Conservation (phyloP, 306 rosid species). For the Acacia confusa region DNA sequence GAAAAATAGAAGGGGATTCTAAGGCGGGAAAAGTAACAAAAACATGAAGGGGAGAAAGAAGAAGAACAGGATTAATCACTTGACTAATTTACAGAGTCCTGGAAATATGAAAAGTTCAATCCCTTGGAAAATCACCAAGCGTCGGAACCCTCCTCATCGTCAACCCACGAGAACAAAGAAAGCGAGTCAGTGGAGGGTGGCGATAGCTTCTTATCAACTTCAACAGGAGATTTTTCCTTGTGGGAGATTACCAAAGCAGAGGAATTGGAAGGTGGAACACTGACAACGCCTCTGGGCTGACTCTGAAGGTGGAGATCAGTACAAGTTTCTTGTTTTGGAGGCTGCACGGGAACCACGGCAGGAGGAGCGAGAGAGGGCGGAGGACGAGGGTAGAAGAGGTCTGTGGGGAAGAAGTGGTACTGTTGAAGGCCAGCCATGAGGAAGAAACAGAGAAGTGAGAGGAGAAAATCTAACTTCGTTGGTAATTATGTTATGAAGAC, state of each 20-base stretch:
- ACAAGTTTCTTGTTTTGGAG: background rate
- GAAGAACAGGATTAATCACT: background rate
- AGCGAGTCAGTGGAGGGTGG: slow-evolving; percentile 24
- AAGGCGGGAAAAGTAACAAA: background rate
- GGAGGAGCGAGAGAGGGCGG: slow-evolving; percentile 27
- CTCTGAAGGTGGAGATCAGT: background rate
- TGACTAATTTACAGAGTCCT: slow-evolving; percentile 14
- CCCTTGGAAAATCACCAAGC: slow-evolving; percentile 22
- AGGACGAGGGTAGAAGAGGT: slow-evolving; percentile 54
- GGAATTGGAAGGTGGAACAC: slow-evolving; percentile 18
- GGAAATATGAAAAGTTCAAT: slow-evolving; percentile 19
- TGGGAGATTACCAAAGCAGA: slow-evolving; percentile 19
- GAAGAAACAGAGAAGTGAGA: background rate
- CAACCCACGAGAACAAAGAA: slow-evolving; percentile 30
- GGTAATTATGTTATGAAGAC: background rate
- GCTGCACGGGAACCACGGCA: slow-evolving; percentile 31
- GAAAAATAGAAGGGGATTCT: background rate
- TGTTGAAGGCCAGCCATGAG: slow-evolving; percentile 76
- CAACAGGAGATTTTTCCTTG: background rate
- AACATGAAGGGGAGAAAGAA: background rate
- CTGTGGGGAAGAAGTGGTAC: slow-evolving; percentile 69
- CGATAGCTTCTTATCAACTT: slow-evolving; percentile 1
- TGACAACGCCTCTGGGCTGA: slow-evolving; percentile 24
- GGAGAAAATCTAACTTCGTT: slow-evolving; percentile 17
- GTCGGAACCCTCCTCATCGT: background rate